These are phyloP conservation scores for Dictyostelium capitatum DNA, from an alignment of 78 protist genomes.

Conservation along the genomic window DNA sequence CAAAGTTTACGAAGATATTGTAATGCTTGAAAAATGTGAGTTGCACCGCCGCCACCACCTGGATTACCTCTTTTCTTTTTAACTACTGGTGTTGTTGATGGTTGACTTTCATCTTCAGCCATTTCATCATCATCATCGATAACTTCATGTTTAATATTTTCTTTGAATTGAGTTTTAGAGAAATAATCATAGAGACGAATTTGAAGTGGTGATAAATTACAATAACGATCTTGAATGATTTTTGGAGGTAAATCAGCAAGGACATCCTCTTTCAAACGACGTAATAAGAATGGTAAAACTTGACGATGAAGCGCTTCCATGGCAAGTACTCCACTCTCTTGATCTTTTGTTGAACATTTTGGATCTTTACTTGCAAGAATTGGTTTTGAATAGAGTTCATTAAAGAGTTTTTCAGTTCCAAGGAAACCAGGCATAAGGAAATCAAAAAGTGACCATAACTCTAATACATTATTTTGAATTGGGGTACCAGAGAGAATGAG, in stretches of 20 bases:
- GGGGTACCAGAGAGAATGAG: slow-evolving; percentile 99
- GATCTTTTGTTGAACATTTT: slow-evolving; percentile 59
- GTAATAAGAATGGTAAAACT: slow-evolving; percentile 97
- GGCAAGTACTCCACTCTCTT: slow-evolving; percentile 89
- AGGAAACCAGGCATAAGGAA: slow-evolving; percentile 99
- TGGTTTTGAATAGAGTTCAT: slow-evolving; percentile 80
- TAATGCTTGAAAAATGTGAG: slow-evolving; percentile 92
- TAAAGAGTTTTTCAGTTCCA: slow-evolving; percentile 90
- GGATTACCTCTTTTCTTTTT: background rate
- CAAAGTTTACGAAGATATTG: slow-evolving; percentile 92
- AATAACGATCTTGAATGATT: slow-evolving; percentile 95
- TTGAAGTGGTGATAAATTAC: slow-evolving; percentile 90
- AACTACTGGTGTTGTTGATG: background rate
- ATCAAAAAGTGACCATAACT: slow-evolving; percentile 98
- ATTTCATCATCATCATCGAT: slow-evolving; percentile 8
- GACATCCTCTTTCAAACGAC: slow-evolving; percentile 97
- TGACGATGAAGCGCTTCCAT: slow-evolving; percentile 92
- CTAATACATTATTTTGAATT: slow-evolving; percentile 93
- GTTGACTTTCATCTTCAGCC: background rate
- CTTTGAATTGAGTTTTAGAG: slow-evolving; percentile 37
- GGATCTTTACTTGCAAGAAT: slow-evolving; percentile 84
- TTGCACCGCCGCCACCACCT: slow-evolving; percentile 31
- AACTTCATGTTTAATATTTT: slow-evolving; percentile 26
- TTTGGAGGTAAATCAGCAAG: slow-evolving; percentile 98
- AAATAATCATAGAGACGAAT: slow-evolving; percentile 61